Conservation (phyloP, 2,329 filamentous ascomycete genomes). For the Fusarium pseudocircinatum region DNA sequence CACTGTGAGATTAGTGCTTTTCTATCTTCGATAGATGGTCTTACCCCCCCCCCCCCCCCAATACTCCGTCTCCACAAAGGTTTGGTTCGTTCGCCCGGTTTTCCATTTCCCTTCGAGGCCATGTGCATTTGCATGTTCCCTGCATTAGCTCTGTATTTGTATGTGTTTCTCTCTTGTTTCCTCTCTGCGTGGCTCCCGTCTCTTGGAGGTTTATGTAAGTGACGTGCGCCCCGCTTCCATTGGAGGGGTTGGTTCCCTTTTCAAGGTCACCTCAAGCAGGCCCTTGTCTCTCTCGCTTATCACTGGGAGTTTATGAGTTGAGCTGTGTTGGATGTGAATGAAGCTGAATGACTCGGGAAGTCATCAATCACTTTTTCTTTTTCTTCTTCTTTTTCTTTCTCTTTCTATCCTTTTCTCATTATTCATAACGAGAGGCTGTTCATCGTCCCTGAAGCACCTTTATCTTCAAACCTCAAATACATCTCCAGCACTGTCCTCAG, state of each 20-base stretch:
- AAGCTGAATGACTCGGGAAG: background rate
- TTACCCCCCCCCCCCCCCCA: too few relatives aligned
- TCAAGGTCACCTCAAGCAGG: background rate
- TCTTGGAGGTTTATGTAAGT: conserved; percentile 10
- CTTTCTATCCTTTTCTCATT: background rate
- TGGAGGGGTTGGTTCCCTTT: conserved; percentile 5
- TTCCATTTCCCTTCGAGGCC: conserved; percentile 21
- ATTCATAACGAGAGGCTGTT: background rate
- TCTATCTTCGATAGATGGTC: background rate
- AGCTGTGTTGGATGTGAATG: background rate
- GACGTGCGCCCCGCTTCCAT: conserved; percentile 6
- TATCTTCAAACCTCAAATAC: background rate
- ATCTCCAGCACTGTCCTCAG: background rate
- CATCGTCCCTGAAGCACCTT: background rate
- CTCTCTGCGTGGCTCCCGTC: background rate
- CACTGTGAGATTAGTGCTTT: background rate
- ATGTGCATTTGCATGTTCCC: conserved; percentile 24
- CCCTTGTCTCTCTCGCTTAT: background rate
- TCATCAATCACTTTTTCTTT: background rate
- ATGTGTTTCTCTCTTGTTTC: background rate
- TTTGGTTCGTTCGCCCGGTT: background rate
- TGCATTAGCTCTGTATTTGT: conserved; percentile 13
- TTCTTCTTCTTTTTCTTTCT: background rate
- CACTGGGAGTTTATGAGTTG: conserved; percentile 3
- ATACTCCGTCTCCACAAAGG: conserved; percentile 2